These are phyloP conservation scores for Cyberlindnera samutprakarnensis DNA, from an alignment of 805 yeast genomes.

Conservation along the genomic window DNA sequence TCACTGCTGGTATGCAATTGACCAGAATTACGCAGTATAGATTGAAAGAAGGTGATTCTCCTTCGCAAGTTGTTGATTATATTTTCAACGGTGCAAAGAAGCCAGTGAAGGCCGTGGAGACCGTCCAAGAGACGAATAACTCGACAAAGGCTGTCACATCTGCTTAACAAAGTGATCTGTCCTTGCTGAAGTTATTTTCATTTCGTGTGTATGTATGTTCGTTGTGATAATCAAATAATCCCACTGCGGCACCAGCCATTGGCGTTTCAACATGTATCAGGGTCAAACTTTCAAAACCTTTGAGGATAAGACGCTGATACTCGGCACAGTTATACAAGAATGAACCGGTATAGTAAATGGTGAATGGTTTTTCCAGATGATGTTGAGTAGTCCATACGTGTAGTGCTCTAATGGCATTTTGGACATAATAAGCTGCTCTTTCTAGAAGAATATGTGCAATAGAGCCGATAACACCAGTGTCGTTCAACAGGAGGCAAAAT, in stretches of 20 bases:
- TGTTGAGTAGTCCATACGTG: background rate
- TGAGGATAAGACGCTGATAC: slow-evolving; percentile 24
- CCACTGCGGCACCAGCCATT: no score
- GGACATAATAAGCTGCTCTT: slow-evolving; percentile 9
- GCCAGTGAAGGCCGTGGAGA: background rate
- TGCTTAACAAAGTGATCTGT: background rate
- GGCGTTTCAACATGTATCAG: no score
- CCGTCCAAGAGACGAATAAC: background rate
- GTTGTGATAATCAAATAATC: no score
- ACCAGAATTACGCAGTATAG: slow-evolving; percentile 66
- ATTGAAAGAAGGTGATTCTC: slow-evolving; percentile 51
- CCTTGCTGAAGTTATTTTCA: no score
- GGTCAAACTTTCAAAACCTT: slow-evolving; percentile 22
- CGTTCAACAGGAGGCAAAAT: no score
- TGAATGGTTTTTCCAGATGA: no score
- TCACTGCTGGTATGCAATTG: slow-evolving; percentile 84
- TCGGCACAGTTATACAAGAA: slow-evolving; percentile 36
- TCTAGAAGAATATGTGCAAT: slow-evolving; percentile 1
- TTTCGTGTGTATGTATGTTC: no score
- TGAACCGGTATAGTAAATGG: no score
- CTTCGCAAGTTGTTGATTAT: slow-evolving; percentile 49
- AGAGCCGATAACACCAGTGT: no score
- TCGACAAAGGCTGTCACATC: background rate
- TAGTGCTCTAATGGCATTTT: background rate
- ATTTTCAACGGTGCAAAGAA: slow-evolving; percentile 39